These are phyloP conservation scores for Debaryomyces subglobosus DNA, from an alignment of 1,139 yeast species.

Conservation along the genomic window DNA sequence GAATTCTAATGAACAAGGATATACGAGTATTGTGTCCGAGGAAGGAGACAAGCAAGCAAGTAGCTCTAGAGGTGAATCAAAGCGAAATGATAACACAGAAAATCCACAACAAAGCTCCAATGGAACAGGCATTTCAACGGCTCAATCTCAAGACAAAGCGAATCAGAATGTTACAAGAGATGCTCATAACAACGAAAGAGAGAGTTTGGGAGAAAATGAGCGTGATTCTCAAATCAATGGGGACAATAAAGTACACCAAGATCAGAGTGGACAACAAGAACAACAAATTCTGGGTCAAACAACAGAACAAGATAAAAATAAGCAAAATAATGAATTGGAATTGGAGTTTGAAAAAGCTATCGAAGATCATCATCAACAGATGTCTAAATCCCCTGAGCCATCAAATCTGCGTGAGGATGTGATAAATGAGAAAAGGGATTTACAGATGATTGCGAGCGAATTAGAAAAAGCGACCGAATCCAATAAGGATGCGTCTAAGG, in stretches of 20 bases:
- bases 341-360: constrained; percentile 18
- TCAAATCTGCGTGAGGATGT: not conserved
- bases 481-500: constrained; percentile 12
- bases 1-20: not conserved
- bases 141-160: not conserved
- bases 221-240: not conserved
- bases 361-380: constrained; percentile 15
- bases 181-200: not conserved
- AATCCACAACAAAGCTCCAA: not conserved
- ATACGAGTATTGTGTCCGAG: not conserved
- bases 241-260: not conserved
- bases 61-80: not conserved
- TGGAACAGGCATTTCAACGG: not conserved
- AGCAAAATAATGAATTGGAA: constrained; percentile 13
- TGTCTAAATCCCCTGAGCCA: constrained; percentile 10
- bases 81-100: not conserved
- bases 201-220: not conserved
- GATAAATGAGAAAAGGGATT: constrained; percentile 19
- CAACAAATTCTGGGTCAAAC: not conserved
- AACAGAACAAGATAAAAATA: constrained; percentile 2
- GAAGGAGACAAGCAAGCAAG: not conserved
- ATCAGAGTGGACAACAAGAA: not conserved
- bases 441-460: constrained; percentile 23
- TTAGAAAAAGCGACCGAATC: constrained; percentile 21
- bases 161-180: not conserved